Conservation (phyloP, 768 basidiomycete genomes). For the Tricholoma furcatifolium region DNA sequence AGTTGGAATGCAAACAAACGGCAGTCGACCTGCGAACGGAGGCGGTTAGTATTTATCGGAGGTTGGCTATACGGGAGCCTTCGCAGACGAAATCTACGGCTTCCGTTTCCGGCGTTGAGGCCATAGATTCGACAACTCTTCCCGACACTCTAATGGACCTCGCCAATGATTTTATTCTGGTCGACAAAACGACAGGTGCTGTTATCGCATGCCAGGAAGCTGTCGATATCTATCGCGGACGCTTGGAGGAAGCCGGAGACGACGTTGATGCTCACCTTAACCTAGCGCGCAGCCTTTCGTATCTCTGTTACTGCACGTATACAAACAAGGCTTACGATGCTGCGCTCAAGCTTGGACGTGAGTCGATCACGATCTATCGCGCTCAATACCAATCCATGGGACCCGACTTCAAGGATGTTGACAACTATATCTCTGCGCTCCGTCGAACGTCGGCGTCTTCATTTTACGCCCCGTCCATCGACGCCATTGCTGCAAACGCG, state of each 20-base stretch:
- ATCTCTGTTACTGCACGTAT: constrained; percentile 5
- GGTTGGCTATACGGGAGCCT: neutral
- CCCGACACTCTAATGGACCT: constrained; percentile 11
- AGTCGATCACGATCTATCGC: constrained; percentile 7
- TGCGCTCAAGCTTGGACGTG: neutral
- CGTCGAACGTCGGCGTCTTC: neutral
- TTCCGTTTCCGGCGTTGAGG: neutral
- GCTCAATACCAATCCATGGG: neutral
- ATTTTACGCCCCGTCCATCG: neutral
- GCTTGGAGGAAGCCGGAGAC: neutral
- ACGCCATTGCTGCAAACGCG: constrained; percentile 3
- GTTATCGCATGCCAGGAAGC: constrained; percentile 10
- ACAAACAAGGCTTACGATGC: constrained; percentile 5
- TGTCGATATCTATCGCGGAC: constrained; percentile 9
- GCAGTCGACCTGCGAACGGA: constrained; percentile 8
- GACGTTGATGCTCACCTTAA: neutral
- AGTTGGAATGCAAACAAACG: constrained; percentile 4
- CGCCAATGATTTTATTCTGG: constrained; percentile 2
- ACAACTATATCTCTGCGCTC: constrained; percentile 3
- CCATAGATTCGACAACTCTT: neutral
- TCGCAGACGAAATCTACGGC: neutral
- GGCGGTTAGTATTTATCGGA: constrained; percentile 13
- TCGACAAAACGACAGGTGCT: constrained; percentile 6
- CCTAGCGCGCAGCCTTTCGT: constrained; percentile 5
- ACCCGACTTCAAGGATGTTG: neutral